These are phyloP conservation scores for Arthrobotrys iridis DNA, from an alignment of 2,329 filamentous ascomycete species.

Conservation along the genomic window DNA sequence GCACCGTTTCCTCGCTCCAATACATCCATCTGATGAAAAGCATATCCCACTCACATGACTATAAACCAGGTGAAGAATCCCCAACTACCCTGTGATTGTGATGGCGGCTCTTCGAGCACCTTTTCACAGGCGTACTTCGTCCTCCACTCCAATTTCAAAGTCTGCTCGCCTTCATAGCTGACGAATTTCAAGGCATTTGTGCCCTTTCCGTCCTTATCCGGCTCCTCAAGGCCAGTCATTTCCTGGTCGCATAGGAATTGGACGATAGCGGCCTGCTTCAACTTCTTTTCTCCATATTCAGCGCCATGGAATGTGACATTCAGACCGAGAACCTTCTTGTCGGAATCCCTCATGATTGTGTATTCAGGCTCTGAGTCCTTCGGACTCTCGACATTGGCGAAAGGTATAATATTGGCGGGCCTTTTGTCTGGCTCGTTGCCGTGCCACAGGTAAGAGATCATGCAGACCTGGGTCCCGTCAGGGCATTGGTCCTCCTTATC, in stretches of 20 bases:
- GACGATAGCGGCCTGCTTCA: conserved; percentile 77
- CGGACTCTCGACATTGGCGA: conserved; percentile 8
- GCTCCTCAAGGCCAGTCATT: conserved; percentile 69
- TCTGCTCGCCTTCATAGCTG: conserved; percentile 72
- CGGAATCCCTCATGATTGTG: conserved; percentile 66
- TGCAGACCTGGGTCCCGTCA: conserved; percentile 80
- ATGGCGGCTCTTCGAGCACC: conserved; percentile 60
- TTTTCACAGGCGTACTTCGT: conserved; percentile 87
- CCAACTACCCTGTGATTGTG: conserved; percentile 71
- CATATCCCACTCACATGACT: conserved; percentile 75
- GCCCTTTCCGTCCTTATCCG: conserved; percentile 58
- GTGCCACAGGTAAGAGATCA: conserved; percentile 67
- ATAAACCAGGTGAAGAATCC: conserved; percentile 98
- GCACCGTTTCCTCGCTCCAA: neutral
- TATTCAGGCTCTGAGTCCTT: conserved; percentile 41
- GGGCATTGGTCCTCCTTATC: conserved; percentile 72
- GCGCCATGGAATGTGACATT: conserved; percentile 68
- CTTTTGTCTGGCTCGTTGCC: conserved; percentile 20
- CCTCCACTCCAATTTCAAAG: conserved; percentile 81
- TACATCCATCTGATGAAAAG: neutral
- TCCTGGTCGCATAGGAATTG: conserved; percentile 89
- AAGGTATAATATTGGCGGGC: conserved; percentile 4
- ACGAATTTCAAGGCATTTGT: conserved; percentile 73
- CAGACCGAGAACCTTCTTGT: conserved; percentile 68
- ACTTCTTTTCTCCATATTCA: conserved; percentile 66